These are phyloP conservation scores for Coemansia sp. DNA, from an alignment of 192 early-diverging fungal species.

Conservation along the genomic window DNA sequence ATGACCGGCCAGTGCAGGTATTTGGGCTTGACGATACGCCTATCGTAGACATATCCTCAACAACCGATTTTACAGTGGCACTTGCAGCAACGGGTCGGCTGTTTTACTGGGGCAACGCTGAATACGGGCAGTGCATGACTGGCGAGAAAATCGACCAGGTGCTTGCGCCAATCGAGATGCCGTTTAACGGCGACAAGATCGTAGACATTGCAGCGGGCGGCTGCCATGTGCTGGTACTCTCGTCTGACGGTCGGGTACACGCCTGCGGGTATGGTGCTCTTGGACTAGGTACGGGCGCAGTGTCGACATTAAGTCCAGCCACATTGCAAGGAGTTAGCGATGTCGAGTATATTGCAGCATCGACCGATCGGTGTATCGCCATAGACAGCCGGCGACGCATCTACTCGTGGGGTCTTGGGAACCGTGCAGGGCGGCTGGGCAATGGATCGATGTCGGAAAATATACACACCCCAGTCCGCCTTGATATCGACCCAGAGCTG, in stretches of 20 bases:
- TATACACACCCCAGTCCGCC: slow-evolving; percentile 14
- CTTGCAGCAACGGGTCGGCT: slow-evolving; percentile 54
- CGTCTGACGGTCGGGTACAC: slow-evolving; percentile 59
- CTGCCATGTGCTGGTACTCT: slow-evolving; percentile 60
- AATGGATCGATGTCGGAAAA: slow-evolving; percentile 13
- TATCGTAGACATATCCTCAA: slow-evolving; percentile 57
- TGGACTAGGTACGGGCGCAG: slow-evolving; percentile 53
- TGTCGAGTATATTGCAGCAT: slow-evolving; percentile 57
- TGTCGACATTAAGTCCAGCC: slow-evolving; percentile 53
- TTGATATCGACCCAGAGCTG: slow-evolving; percentile 11
- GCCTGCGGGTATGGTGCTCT: slow-evolving; percentile 69
- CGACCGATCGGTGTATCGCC: slow-evolving; percentile 56
- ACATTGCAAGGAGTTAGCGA: slow-evolving; percentile 37
- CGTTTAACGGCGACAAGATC: slow-evolving; percentile 38
- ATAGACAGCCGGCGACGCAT: slow-evolving; percentile 17
- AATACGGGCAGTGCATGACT: slow-evolving; percentile 73
- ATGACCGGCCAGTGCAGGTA: slow-evolving; percentile 51
- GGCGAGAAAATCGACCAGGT: slow-evolving; percentile 52
- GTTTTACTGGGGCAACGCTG: slow-evolving; percentile 75
- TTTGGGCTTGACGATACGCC: slow-evolving; percentile 40
- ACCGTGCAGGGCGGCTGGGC: slow-evolving; percentile 35
- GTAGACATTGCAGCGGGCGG: slow-evolving; percentile 66
- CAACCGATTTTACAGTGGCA: slow-evolving; percentile 70
- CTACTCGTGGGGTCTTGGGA: slow-evolving; percentile 49
- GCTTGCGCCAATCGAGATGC: slow-evolving; percentile 57